Base-by-base conservation (phyloP, 257 asterid species). In the Apocynum venetum region DNA sequence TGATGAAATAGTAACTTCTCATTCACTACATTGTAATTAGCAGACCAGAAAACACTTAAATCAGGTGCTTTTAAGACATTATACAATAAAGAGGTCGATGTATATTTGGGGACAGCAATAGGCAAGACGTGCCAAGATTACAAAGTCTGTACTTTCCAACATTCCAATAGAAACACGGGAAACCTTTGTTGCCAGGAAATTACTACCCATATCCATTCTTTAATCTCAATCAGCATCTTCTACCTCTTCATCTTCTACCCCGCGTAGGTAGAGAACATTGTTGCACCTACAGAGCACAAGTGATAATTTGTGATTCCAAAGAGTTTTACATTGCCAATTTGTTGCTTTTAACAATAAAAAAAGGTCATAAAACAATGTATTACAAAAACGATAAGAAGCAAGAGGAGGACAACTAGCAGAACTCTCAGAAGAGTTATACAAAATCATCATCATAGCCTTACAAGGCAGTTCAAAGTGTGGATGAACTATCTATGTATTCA, bases 171-270 rank as follows among this genome's bases (percentile, higher is more conserved):
- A 40, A 72, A 9, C 25, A 52, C 51, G 10, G 43, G 20, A 49
- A 8, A 14, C 1, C 64, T 65, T 57, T 49, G 69, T 25, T 1
- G 6, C 8, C 4, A 10, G 38, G 44, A 38, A 49, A 19, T 47
- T 5, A 71, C 47, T 57, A 55, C 46, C 31, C 13, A 53, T 47
- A 41, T 69, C 85, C 89, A 87, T 69, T 85, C 89, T 0, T 73
- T 90, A 87, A 72, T 91, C 92, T 0, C 73, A 84, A 44, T 89
- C 96, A 3, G 95, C 97, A 31, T 91, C 98, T 78, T 88, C 96
- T 11, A 90, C 82, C 72, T 88, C 98, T 85, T 93, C 98, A 59
- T 93, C 98, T 88, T 93, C 98, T 0, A 93, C 91, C 2, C 98
- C 98, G 0, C 98, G 93, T 36, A 93, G 91, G 85, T 93, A 90